Evolutionary conservation across 1,139 yeast genomes (phyloP).

Genomic region (Spathaspora sp.): DNA sequence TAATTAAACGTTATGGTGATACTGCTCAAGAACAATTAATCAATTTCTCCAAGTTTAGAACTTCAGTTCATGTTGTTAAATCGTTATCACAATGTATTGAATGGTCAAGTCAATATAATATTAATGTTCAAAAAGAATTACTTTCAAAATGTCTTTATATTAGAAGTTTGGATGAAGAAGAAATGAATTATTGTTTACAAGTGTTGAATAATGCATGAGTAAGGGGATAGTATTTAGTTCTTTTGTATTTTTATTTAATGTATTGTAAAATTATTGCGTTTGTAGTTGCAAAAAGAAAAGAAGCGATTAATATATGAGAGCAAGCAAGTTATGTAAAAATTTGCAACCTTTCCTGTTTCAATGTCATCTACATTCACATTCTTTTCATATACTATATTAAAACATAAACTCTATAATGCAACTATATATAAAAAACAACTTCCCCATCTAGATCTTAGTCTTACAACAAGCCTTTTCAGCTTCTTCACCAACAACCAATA

Average conservation of each 20-base stretch:
- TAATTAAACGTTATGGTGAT: constrained; percentile 20
- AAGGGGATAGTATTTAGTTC: neutral
- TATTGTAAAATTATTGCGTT: neutral
- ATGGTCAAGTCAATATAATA: constrained; percentile 70
- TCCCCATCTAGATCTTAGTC: constrained; percentile 24
- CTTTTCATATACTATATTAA: neutral
- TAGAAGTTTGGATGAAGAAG: constrained; percentile 72
- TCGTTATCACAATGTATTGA: constrained; percentile 80
- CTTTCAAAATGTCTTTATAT: constrained; percentile 83
- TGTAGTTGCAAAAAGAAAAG: neutral
- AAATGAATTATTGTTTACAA: constrained; percentile 50
- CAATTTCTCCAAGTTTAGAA: constrained; percentile 76
- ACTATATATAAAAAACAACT: neutral
- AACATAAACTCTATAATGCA: neutral
- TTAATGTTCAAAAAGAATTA: constrained; percentile 54
- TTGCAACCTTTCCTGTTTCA: neutral
- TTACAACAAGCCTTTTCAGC: constrained; percentile 44
- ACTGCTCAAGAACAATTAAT: constrained; percentile 42
- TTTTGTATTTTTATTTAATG: neutral
- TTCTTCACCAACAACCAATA: constrained; percentile 26
- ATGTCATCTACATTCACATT: too few species aligned
- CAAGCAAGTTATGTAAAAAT: too few species aligned
- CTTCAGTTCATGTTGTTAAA: constrained; percentile 76
- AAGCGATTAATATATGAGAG: too few species aligned
- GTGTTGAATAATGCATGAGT: neutral